These are phyloP conservation scores for Fusarium devonianum DNA, from an alignment of 2,329 filamentous ascomycete species.

Conservation along the genomic window DNA sequence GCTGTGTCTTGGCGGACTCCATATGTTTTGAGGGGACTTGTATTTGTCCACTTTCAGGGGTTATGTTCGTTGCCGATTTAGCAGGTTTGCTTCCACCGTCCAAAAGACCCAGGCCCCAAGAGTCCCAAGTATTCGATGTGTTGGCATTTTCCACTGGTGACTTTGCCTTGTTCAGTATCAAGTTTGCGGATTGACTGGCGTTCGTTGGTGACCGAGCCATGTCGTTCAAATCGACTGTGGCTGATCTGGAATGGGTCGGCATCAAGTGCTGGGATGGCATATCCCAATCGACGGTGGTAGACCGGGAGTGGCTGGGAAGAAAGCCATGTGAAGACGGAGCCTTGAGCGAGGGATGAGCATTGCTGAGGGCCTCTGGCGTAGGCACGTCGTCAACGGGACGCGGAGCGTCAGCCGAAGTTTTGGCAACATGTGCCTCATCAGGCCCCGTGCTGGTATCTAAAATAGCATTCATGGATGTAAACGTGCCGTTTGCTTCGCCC, in stretches of 20 bases:
- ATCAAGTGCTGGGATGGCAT: constrained; percentile 17
- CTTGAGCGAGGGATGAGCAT: constrained; percentile 22
- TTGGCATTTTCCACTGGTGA: constrained; percentile 12
- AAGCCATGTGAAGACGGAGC: constrained; percentile 7
- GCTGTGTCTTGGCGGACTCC: constrained; percentile 1
- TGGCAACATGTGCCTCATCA: constrained; percentile 7
- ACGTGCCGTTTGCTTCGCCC: constrained; percentile 20
- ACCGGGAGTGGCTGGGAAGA: constrained; percentile 24
- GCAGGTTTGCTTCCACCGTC: constrained; percentile 18
- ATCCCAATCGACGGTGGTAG: constrained; percentile 26
- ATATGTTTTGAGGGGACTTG: constrained; percentile 11
- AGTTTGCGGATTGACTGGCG: constrained; percentile 11
- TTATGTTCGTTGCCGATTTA: constrained; percentile 10
- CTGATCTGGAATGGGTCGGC: constrained; percentile 21
- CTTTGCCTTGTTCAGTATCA: constrained; percentile 15
- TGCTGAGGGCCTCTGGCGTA: background rate
- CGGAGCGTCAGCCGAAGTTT: constrained; percentile 15
- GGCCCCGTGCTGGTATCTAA: background rate
- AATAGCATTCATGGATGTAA: constrained; percentile 31
- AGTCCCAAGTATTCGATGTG: constrained; percentile 29
- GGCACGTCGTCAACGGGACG: constrained; percentile 16
- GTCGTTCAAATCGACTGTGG: constrained; percentile 24
- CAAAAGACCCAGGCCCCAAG: constrained; percentile 30
- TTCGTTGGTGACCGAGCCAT: constrained; percentile 22
- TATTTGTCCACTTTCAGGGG: constrained; percentile 5